These are phyloP conservation scores for Mrakia hoshinonis DNA, from an alignment of 768 basidiomycete genomes.

Conservation along the genomic window DNA sequence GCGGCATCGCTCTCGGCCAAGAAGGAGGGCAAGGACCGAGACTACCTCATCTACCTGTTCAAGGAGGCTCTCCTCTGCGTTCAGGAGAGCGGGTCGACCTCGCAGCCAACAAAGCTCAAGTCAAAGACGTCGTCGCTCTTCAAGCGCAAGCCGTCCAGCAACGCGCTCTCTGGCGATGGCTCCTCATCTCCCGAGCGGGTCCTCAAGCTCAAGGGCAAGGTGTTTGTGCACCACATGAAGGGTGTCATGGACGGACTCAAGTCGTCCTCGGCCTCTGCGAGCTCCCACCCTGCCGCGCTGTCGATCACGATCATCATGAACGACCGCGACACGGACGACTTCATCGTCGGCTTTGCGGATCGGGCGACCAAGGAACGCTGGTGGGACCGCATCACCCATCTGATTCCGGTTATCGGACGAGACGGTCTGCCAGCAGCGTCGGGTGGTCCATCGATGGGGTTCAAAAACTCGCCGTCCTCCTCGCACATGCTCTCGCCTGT, in stretches of 20 bases:
- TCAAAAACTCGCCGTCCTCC: slow-evolving; percentile 30
- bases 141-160: slow-evolving; percentile 14
- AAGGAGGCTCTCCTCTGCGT: slow-evolving; percentile 97
- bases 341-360: slow-evolving; percentile 92
- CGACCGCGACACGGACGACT: slow-evolving; percentile 83
- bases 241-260: slow-evolving; percentile 68
- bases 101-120: slow-evolving; percentile 1
- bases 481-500: background rate
- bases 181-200: slow-evolving; percentile 41
- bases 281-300: slow-evolving; percentile 43
- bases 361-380: slow-evolving; percentile 80
- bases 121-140: slow-evolving; percentile 15
- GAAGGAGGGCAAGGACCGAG: slow-evolving; percentile 77
- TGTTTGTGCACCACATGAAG: slow-evolving; percentile 90
- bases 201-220: slow-evolving; percentile 83
- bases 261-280: slow-evolving; percentile 70
- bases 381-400: slow-evolving; percentile 69
- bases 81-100: slow-evolving; percentile 48
- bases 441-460: slow-evolving; percentile 28
- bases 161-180: slow-evolving; percentile 16
- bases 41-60: slow-evolving; percentile 91
- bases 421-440: background rate
- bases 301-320: slow-evolving; percentile 72
- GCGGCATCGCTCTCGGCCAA: slow-evolving; percentile 80
- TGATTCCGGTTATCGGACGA: slow-evolving; percentile 47